These are phyloP conservation scores for Starmerella riodocensis DNA, from an alignment of 805 yeast species.

Conservation along the genomic window DNA sequence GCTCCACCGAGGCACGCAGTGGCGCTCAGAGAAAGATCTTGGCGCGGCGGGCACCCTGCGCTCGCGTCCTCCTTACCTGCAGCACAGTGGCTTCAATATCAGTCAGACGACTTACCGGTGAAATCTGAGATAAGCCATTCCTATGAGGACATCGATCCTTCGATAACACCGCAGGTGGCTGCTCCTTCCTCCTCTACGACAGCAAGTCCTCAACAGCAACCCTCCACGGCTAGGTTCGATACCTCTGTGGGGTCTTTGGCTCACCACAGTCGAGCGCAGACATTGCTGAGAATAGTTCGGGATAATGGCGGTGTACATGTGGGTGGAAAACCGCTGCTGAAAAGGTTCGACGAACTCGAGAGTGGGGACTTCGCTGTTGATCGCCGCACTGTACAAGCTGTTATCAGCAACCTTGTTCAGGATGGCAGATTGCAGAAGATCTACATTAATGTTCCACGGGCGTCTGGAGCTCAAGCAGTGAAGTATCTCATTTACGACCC, in stretches of 20 bases:
- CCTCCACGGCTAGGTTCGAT: too few relatives aligned
- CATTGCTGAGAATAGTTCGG: slow-evolving; percentile 32
- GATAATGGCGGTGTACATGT: slow-evolving; percentile 36
- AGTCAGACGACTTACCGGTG: too few relatives aligned
- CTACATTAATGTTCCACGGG: slow-evolving; percentile 19
- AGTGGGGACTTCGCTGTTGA: slow-evolving; percentile 36
- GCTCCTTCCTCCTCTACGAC: background rate
- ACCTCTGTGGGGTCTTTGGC: slow-evolving; percentile 31
- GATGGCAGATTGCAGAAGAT: slow-evolving; percentile 27
- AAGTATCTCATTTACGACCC: slow-evolving; percentile 24
- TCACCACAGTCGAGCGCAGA: slow-evolving; percentile 34
- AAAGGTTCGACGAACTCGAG: slow-evolving; percentile 29
- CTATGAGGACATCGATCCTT: too few relatives aligned
- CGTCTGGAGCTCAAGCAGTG: slow-evolving; percentile 15
- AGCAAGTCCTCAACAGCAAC: background rate
- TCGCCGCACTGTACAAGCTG: slow-evolving; percentile 39
- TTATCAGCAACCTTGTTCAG: slow-evolving; percentile 29
- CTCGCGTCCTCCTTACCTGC: too few relatives aligned
- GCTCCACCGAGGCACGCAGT: too few relatives aligned
- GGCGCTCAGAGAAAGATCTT: too few relatives aligned
- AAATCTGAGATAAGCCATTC: too few relatives aligned
- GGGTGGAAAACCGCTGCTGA: slow-evolving; percentile 32
- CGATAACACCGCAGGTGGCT: too few relatives aligned
- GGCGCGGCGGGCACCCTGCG: too few relatives aligned
- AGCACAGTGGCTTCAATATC: too few relatives aligned